Base-by-base conservation (phyloP, 306 rosid species). In the Pueraria montana region DNA sequence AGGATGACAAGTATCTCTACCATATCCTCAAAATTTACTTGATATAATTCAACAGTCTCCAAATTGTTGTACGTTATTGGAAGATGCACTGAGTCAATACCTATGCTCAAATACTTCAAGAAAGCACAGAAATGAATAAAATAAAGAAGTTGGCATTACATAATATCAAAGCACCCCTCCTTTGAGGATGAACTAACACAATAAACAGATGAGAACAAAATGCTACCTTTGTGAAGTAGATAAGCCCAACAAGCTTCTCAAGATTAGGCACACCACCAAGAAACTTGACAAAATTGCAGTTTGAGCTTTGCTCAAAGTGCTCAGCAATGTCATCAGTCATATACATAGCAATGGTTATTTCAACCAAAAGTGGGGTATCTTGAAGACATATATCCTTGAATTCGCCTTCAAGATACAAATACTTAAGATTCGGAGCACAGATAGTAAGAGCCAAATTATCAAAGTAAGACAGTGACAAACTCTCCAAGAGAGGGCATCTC, bases 1-100 rank as follows among this genome's bases (percentile, higher is more conserved):
- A 96, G 94, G 87, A 94, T 90, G 12, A 96, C 98, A 34, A 88
- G 87, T 78, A 94, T 89, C 92, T 96, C 99, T 52, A 89, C 92
- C 89, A 81, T 89, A 87, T 96, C 99, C 84, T 94, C 99, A 76
- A 96, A 96, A 87, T 93, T 88, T 77, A 96, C 99, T 91, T 92
- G 95, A 88, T 86, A 72, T 87, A 96, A 85, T 86, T 91, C 97
- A 46, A 96, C 75, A 63, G 79, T 87, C 91, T 87, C 89, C 87
- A 96, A 83, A 72, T 84, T 81, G 84, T 76, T 81, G 85, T 91
- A 94, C 18, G 86, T 86, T 76, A 90, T 64, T 18, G 92, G 80
- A 76, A 49, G 87, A 52, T 56, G 56, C 80, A 86, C 87, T 2
- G 80, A 82, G 62, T 88, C 87, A 84, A 83, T 83, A 68, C 95